Base-by-base conservation (phyloP, 345 rosid species). In the Eucalyptus tenuipes region DNA sequence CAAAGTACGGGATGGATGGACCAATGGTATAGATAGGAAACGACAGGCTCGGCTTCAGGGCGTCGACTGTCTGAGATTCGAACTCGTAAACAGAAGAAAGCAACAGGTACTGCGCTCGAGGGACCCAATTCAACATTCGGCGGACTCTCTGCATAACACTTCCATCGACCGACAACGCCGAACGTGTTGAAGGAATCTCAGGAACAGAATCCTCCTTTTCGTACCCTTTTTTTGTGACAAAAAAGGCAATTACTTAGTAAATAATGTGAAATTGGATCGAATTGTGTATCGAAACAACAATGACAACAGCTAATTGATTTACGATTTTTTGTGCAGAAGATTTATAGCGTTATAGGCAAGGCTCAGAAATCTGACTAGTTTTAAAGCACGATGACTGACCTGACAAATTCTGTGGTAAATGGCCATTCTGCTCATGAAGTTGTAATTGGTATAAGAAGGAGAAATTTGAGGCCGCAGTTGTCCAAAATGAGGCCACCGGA, bases 401-500 rank as follows among this genome's bases (percentile, higher is more conserved):
- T 88, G 91, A 85, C 27, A 89, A 86, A 50, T 92, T 81, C 66
- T 86, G 53, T 3, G 90, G 94, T 33, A 75, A 87, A 89, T 92
- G 16, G 10, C 91, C 87, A 75, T 93, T 88, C 82, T 85, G 52
- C 37, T n/a, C 24, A 80, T 52, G 24, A 52, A 91, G 89, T 42
- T 90, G 87, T 9, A 89, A 85, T 85, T 92, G 92, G 86, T 85
- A 55, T 3, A 92, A 88, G 40, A 86, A 8, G 10, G 93, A 91
- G 66, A 95, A 90, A 24, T 90, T 90, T 9, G 92, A 86, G 1
- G 94, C 92, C 3, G 94, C 89, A 90, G 85, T 90, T 2, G 95
- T 92, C 93, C 92, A 94, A 25, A 94, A 85, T 37, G 94, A 92
- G 81, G 90, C 96, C 89, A 95, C 94, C 81, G 94, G 95, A 87